Evolutionary conservation across 2,329 filamentous ascomycete species (phyloP).

Genomic region (Beauveria rudraprayagi): DNA sequence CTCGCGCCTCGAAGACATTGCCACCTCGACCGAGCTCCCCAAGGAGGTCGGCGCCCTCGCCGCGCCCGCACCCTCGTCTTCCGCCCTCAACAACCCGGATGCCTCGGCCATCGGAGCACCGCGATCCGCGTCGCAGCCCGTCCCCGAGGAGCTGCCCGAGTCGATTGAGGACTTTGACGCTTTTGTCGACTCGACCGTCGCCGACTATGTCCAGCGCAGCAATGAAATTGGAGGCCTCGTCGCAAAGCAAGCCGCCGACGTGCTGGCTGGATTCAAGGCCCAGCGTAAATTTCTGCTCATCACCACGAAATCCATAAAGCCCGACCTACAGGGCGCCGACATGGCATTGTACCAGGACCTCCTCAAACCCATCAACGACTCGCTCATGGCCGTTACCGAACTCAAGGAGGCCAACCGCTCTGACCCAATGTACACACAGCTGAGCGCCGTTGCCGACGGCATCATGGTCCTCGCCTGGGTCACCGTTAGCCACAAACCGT

Average conservation of each 20-base stretch:
- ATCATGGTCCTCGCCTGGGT: conserved; percentile 90
- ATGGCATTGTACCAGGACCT: conserved; percentile 65
- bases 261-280: conserved; percentile 63
- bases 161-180: conserved; percentile 83
- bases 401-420: conserved; percentile 76
- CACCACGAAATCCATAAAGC: conserved; percentile 86
- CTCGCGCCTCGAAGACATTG: conserved; percentile 92
- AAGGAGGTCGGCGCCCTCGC: conserved; percentile 40
- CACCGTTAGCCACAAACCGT: conserved; percentile 71
- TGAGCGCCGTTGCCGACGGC: conserved; percentile 83
- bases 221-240: conserved; percentile 69
- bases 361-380: conserved; percentile 78
- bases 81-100: not conserved
- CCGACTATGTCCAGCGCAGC: conserved; percentile 71
- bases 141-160: conserved; percentile 57
- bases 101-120: conserved; percentile 5
- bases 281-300: conserved; percentile 85
- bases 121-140: conserved; percentile 26
- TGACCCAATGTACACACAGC: conserved; percentile 67
- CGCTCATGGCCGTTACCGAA: conserved; percentile 69
- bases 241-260: conserved; percentile 61
- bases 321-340: conserved; percentile 55
- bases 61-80: conserved; percentile 24
- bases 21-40: conserved; percentile 60
- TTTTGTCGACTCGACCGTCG: conserved; percentile 65